A percentile compares a stretch with the other conserved stretches of the same genome.
Conservation (phyloP, 192 early-diverging fungal genomes). For the Borealophlyctis nickersoniae region DNA sequence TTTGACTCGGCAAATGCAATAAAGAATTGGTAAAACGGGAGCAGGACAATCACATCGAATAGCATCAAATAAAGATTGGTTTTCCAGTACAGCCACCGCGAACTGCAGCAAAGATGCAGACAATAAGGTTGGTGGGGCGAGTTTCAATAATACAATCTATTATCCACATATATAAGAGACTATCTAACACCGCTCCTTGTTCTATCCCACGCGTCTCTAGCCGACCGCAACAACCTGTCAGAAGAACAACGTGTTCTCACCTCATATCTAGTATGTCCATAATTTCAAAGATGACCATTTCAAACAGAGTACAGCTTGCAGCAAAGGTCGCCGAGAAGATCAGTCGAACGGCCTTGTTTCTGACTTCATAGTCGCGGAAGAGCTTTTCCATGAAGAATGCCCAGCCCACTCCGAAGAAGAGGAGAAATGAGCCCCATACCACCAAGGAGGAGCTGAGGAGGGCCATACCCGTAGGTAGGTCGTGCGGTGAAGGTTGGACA, state of each 20-base stretch:
- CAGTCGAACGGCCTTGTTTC: conserved; percentile 61
- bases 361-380: conserved; percentile 66
- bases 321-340: conserved; percentile 77
- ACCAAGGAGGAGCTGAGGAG: conserved; percentile 37
- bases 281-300: conserved; percentile 82
- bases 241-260: not conserved
- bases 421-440: conserved; percentile 55
- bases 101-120: no score
- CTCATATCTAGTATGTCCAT: conserved; percentile 46
- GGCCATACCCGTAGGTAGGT: not conserved
- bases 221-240: no score
- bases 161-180: no score
- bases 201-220: no score
- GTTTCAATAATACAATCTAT: no score
- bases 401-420: conserved; percentile 68
- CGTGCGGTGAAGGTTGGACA: no score
- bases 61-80: conserved; percentile 66
- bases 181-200: no score
- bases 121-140: no score
- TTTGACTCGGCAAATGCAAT: conserved; percentile 49
- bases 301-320: conserved; percentile 73
- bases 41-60: conserved; percentile 61
- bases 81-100: conserved; percentile 76
- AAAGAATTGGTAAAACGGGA: conserved; percentile 75
- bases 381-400: conserved; percentile 65